Evolutionary conservation across 257 asterid species (phyloP).

Genomic region (Misopates orontium): DNA sequence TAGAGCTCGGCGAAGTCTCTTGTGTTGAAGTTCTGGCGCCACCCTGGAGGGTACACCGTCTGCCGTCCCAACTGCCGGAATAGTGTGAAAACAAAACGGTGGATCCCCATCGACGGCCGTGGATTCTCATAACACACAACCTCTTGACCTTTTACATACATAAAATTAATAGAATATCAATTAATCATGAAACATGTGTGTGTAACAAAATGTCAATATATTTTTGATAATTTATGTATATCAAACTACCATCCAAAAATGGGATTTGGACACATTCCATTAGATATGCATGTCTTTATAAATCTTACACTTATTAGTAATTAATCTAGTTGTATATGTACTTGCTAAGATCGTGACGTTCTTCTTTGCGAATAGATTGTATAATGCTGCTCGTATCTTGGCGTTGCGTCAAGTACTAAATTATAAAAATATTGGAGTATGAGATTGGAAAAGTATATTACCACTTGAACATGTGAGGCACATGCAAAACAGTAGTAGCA

Average conservation of each 20-base stretch:
- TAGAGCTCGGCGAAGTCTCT: conserved; percentile 56
- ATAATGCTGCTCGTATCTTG: too few relatives aligned
- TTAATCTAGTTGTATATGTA: too few relatives aligned
- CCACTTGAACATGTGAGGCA: too few relatives aligned
- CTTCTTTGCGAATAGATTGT: too few relatives aligned
- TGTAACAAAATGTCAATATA: neutral
- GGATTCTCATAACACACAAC: conserved; percentile 63
- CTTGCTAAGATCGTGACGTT: too few relatives aligned
- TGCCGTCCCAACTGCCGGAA: conserved; percentile 57
- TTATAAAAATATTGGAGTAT: too few relatives aligned
- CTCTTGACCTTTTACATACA: conserved; percentile 54
- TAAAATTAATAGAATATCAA: neutral
- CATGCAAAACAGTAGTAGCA: too few relatives aligned
- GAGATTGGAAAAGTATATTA: too few relatives aligned
- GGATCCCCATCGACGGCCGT: conserved; percentile 64
- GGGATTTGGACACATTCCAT: too few relatives aligned
- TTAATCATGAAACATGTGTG: neutral
- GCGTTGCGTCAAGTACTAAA: too few relatives aligned
- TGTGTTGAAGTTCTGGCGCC: conserved; percentile 65
- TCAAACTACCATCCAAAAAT: neutral
- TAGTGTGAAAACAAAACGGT: conserved; percentile 45
- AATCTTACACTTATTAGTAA: too few relatives aligned
- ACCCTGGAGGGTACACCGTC: conserved; percentile 53
- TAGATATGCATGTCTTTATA: too few relatives aligned
- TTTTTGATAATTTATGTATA: neutral